Percentiles rank a stretch among this genome's conserved stretches.
These are phyloP conservation scores for Sporothrix pseudoabietina DNA, from an alignment of 2,329 filamentous ascomycete genomes.

Conservation along the genomic window DNA sequence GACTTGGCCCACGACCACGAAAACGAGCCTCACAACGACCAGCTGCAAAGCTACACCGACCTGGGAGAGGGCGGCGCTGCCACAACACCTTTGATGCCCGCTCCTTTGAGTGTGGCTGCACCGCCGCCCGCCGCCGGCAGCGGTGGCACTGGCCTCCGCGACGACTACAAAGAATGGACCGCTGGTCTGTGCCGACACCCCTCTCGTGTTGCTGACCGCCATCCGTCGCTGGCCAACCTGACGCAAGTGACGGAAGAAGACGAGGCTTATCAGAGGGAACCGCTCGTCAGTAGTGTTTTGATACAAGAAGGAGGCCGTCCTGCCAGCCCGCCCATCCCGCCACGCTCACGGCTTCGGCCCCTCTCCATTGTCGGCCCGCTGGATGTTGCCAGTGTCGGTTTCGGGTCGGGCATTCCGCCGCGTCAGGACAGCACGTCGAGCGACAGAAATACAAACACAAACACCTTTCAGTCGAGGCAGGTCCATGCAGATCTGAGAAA, in stretches of 20 bases:
- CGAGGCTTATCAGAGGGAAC: neutral
- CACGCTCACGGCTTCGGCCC: slow-evolving; percentile 28
- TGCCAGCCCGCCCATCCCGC: slow-evolving; percentile 17
- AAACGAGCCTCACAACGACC: neutral
- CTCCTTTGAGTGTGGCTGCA: too few relatives aligned
- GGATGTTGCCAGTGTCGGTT: neutral
- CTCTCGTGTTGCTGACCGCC: slow-evolving; percentile 34
- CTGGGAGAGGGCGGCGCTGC: neutral
- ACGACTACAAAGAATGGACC: slow-evolving; percentile 47
- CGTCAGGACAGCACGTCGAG: neutral
- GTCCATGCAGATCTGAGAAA: slow-evolving; percentile 8
- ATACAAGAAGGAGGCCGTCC: neutral
- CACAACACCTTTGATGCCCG: neutral
- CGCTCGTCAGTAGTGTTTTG: neutral
- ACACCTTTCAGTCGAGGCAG: neutral
- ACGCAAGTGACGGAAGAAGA: neutral
- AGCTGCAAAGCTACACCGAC: neutral
- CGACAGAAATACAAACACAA: too few relatives aligned
- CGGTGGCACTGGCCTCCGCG: slow-evolving; percentile 34
- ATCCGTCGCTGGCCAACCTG: slow-evolving; percentile 34
- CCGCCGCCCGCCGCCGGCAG: neutral
- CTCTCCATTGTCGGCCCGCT: neutral
- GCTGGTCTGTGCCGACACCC: slow-evolving; percentile 39
- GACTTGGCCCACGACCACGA: neutral
- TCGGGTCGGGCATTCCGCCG: neutral